Base-by-base conservation (phyloP, 129 eudicot genomes). In the Gnaphalium uliginosum region DNA sequence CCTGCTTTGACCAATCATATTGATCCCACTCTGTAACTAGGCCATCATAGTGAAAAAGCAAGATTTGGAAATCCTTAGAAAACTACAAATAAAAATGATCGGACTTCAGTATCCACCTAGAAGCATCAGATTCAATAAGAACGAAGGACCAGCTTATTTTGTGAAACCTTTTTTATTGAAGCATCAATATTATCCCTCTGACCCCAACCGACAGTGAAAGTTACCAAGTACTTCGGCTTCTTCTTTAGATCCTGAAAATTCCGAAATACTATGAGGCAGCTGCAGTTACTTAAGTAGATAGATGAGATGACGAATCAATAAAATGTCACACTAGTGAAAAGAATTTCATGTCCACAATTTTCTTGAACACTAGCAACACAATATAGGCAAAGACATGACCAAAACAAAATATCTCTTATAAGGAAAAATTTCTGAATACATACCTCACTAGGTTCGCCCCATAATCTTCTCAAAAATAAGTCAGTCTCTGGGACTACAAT, bases 381-480 rank as follows among this genome's bases (percentile, higher is more conserved):
- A 15, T 39, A 37, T 58, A 71, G 18, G 60, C 60, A 59, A 73
- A 59, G 60, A 24, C 78, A 74, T 57, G 7, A 62, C 10, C 33
- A 14, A 26, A 61, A 27, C 68, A 62, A 26, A 21, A 26, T 24
- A n/a, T 24, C n/a, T 8, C 4, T 48, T 70, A n/a, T 50, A 41
- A 64, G 43, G 6, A 17, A 23, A 62, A 21, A 10, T 19, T n/a
- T 32, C 37, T 46, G 65, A 56, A 79, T 30, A 25, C 81, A 72
- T 87, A 95, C 99, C 96, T 95, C 92, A 74, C 92, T 87, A 32
- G 99, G 99, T 51, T 89, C 92, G 30, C 99, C 99, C 99, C 99
- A 95, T 75, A 95, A 87, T 80, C 99, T 91, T 85, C 99, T 84
- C 69, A 91, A 75, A 82, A 84, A 91, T 61, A 87, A 85, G 76